Evolutionary conservation across 208 protist species (phyloP), one percentile per base, ranked within the genome.

Genomic region (Crithidia sp.): DNA sequence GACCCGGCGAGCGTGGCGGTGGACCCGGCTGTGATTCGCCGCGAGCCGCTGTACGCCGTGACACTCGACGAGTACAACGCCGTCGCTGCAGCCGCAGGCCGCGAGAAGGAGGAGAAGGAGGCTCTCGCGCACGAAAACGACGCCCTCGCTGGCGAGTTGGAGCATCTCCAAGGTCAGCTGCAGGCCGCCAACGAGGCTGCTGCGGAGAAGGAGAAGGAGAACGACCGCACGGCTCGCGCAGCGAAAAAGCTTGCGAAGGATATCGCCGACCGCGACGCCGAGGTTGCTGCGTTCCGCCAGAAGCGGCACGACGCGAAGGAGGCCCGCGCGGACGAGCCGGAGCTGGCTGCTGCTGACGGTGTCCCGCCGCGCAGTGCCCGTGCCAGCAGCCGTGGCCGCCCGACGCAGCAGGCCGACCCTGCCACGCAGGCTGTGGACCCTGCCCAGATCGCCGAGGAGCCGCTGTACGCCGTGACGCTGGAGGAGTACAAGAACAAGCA

Each of bases 71-170:
- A n/a, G n/a, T n/a, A n/a, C n/a, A n/a, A 67, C 19, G 52, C n/a
- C n/a, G n/a, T n/a, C 57, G 17, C 60, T 83, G 43, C 76, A 54
- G 41, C 61, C 67, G 7, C 63, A 73, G 28, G n/a, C n/a, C 13
- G 43, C 47, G 67, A 44, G 19, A 49, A n/a, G n/a, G n/a, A n/a
- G n/a, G n/a, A n/a, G n/a, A n/a, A n/a, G n/a, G n/a, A n/a, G n/a
- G n/a, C n/a, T n/a, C n/a, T n/a, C n/a, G n/a, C n/a, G n/a, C n/a
- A n/a, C n/a, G n/a, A n/a, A n/a, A n/a, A n/a, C n/a, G n/a, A n/a
- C n/a, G n/a, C n/a, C n/a, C n/a, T n/a, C n/a, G n/a, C n/a, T n/a
- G 63, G 40, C 4, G 36, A 28, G 52, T 60, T 75, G 10, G 70
- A 57, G 52, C n/a, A n/a, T n/a, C n/a, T n/a, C n/a, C n/a, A n/a